Percentiles rank a stretch among this genome's conserved stretches.
Evolutionary conservation across 1,284 basidiomycete species (phyloP).

Genomic region (Trichosporon coremiiforme): DNA sequence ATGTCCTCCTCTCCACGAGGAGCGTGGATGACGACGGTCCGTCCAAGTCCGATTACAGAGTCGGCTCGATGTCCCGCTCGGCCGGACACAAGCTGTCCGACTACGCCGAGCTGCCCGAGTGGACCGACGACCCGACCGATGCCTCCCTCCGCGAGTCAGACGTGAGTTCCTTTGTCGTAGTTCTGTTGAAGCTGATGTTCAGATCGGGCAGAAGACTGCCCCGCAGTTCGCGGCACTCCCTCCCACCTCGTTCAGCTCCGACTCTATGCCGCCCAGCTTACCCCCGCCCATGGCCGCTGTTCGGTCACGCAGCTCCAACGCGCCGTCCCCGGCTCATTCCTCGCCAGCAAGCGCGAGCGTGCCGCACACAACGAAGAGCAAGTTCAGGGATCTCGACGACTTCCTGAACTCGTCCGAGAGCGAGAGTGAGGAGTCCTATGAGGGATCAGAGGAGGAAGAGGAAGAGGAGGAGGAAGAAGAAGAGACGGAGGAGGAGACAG

Average conservation of each 20-base stretch:
- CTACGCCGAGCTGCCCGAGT: constrained; percentile 52
- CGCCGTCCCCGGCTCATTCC: constrained; percentile 25
- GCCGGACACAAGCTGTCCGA: constrained; percentile 41
- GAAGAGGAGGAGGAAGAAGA: constrained; percentile 18
- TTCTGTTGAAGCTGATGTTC: background rate
- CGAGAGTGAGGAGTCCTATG: constrained; percentile 44
- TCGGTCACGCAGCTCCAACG: constrained; percentile 18
- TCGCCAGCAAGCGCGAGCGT: constrained; percentile 22
- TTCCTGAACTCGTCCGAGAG: constrained; percentile 53
- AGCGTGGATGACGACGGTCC: constrained; percentile 36
- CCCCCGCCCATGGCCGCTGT: constrained; percentile 7
- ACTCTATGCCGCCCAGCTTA: background rate
- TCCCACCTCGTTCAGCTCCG: background rate
- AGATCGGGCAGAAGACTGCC: background rate
- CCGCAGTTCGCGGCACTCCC: background rate
- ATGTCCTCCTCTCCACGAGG: constrained; percentile 78
- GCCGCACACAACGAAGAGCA: constrained; percentile 30
- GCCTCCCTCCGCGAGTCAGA: constrained; percentile 56
- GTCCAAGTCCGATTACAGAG: background rate
- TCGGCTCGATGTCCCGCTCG: constrained; percentile 52
- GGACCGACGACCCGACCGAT: constrained; percentile 59
- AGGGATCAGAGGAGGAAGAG: constrained; percentile 18
- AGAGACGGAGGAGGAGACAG: constrained; percentile 26
- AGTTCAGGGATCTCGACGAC: constrained; percentile 55
- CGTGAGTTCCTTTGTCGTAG: constrained; percentile 25